Percentiles rank a stretch among this genome's conserved stretches.
Conservation (phyloP, 805 yeast genomes). For the Lipomyces sp. region DNA sequence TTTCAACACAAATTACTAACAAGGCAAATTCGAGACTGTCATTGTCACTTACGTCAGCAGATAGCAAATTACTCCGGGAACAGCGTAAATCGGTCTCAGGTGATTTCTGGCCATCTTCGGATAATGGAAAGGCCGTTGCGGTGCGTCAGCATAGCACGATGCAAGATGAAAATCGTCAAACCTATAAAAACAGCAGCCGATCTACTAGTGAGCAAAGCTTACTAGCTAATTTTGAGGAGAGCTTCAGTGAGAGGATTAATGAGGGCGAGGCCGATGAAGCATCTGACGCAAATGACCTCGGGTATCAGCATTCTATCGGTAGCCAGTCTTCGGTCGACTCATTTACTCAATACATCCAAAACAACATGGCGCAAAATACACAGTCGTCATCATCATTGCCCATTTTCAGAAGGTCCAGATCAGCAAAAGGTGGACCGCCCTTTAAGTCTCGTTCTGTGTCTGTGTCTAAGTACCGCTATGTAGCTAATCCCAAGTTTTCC, state of each 20-base stretch:
- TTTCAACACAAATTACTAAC: not conserved
- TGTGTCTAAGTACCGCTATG: not conserved
- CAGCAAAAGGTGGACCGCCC: not conserved
- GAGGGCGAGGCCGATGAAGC: not conserved
- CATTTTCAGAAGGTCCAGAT: not conserved
- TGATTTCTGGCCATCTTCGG: not conserved
- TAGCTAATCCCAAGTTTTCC: not conserved
- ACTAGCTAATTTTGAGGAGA: not conserved
- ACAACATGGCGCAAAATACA: not conserved
- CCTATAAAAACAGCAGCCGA: not conserved
- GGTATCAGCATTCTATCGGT: not conserved
- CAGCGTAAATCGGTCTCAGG: too few species aligned
- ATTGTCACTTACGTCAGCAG: too few species aligned
- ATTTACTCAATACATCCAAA: conserved; percentile 1
- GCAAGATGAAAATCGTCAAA: not conserved
- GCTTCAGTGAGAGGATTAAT: not conserved
- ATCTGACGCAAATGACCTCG: not conserved
- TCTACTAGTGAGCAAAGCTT: not conserved
- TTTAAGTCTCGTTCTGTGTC: conserved; percentile 1
- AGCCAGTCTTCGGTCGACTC: not conserved
- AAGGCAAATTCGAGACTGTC: not conserved
- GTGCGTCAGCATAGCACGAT: not conserved
- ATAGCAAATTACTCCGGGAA: too few species aligned
- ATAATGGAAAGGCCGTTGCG: not conserved
- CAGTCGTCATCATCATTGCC: conserved; percentile 2